phyloP scores from a whole-genome alignment of 129 eudicot species.

The Smallanthus sonchifolius region DNA sequence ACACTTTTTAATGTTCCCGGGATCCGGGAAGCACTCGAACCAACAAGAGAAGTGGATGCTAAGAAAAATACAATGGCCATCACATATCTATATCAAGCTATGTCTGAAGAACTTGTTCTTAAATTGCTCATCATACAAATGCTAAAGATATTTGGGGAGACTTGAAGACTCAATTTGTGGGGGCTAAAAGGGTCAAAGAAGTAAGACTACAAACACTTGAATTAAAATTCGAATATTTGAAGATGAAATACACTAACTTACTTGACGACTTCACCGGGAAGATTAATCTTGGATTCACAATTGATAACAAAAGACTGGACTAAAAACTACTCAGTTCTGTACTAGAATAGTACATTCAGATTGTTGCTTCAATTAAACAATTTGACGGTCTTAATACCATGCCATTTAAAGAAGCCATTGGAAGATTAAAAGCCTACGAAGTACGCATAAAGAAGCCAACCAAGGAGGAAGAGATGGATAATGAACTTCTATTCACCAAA shows the following conservation, averaged over 20 bases:
- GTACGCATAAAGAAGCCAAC: background rate
- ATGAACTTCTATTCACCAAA: background rate
- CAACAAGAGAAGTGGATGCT: too few relatives aligned
- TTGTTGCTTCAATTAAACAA: background rate
- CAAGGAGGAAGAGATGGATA: background rate
- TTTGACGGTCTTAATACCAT: background rate
- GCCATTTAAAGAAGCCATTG: background rate
- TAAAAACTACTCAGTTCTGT: background rate
- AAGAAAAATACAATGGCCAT: too few relatives aligned
- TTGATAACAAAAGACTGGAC: background rate
- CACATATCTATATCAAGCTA: background rate
- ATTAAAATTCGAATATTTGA: background rate
- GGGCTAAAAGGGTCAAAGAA: background rate
- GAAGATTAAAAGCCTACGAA: background rate
- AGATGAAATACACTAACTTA: background rate
- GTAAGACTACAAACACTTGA: background rate
- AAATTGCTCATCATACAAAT: background rate
- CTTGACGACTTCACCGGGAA: too few relatives aligned
- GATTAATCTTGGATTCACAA: background rate
- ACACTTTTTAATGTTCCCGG: too few relatives aligned
- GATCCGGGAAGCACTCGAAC: too few relatives aligned
- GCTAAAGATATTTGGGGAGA: background rate
- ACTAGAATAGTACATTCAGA: background rate
- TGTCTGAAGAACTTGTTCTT: background rate
- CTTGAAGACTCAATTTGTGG: background rate